Base-by-base conservation (phyloP, 2,329 filamentous ascomycete species). In the Calonectria pteridis region DNA sequence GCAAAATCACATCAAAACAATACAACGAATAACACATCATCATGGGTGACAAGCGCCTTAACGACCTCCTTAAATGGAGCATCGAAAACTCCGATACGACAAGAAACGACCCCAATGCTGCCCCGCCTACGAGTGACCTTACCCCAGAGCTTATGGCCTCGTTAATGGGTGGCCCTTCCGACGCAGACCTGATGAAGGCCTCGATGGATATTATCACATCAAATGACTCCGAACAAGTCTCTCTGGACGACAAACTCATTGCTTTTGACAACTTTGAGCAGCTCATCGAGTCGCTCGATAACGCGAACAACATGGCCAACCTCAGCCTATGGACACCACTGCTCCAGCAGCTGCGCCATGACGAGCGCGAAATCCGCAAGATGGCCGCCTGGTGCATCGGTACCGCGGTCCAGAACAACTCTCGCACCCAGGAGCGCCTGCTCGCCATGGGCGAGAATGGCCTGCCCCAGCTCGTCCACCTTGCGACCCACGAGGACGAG, bases 241-340 rank as follows among this genome's bases (percentile, higher is more conserved):
- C 91, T 5, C 88, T 96, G 64, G 93, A 95, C 53, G 91, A 95
- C 85, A 95, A 94, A 84, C 86, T 97, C 68, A 91, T 93, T 72
- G 96, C 96, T 46, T 97, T 98, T 85, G 96, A 98, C 89, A 98
- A 98, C 86, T 94, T 98, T 76, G 96, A 98, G 87, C 95, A 98
- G 84, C 88, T 98, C 73, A 93, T 98, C 80, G 95, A 98, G 87
- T 92, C 91, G 76, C 92, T 98, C 79, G 97, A 99, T 88, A 99
- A 99, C 84, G 96, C 97, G 72, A 99, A 98, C 88, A 97, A 98
- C 86, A 91, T 99, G 79, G 92, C 92, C 77, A 90, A 90, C 33
- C 87, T 98, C 26, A 90, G 90, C 9, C 89, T 98, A 37, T 99
- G 97, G 97, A 90, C 91, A 14, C 95, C 95, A 13, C 88, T 99